Conservation (phyloP, 2,329 filamentous ascomycete species). For the Phoma herbarum region DNA sequence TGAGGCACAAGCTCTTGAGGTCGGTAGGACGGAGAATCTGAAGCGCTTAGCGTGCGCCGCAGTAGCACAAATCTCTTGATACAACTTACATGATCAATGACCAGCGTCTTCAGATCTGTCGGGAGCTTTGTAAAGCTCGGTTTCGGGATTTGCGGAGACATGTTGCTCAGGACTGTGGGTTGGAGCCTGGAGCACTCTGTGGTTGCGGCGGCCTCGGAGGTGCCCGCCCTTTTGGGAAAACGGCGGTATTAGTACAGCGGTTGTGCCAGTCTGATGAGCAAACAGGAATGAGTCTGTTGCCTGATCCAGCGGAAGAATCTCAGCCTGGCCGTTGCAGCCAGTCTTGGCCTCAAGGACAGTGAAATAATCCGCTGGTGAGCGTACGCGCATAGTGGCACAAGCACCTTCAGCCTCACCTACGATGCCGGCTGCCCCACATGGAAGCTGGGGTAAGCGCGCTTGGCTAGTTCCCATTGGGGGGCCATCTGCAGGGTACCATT, state of each 20-base stretch:
- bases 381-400: background rate
- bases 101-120: conserved; percentile 51
- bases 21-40: conserved; percentile 58
- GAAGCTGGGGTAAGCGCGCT: conserved; percentile 17
- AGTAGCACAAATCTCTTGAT: background rate
- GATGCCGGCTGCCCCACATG: conserved; percentile 8
- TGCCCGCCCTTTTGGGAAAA: background rate
- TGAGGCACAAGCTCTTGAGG: conserved; percentile 58
- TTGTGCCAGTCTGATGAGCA: background rate
- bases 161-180: conserved; percentile 21
- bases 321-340: background rate
- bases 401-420: conserved; percentile 12
- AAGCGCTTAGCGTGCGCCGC: conserved; percentile 6
- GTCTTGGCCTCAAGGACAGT: background rate
- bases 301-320: background rate
- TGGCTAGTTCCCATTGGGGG: conserved; percentile 5
- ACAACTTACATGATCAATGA: conserved; percentile 50
- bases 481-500: conserved; percentile 4
- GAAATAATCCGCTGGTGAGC: background rate
- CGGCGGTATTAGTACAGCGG: background rate
- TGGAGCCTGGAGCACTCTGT: conserved; percentile 2
- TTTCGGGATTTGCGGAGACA: conserved; percentile 29
- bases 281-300: background rate
- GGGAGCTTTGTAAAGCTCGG: conserved; percentile 46
- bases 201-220: conserved; percentile 11